These are phyloP conservation scores for Trametes polyzona DNA, from an alignment of 1,284 basidiomycete species.

Conservation along the genomic window DNA sequence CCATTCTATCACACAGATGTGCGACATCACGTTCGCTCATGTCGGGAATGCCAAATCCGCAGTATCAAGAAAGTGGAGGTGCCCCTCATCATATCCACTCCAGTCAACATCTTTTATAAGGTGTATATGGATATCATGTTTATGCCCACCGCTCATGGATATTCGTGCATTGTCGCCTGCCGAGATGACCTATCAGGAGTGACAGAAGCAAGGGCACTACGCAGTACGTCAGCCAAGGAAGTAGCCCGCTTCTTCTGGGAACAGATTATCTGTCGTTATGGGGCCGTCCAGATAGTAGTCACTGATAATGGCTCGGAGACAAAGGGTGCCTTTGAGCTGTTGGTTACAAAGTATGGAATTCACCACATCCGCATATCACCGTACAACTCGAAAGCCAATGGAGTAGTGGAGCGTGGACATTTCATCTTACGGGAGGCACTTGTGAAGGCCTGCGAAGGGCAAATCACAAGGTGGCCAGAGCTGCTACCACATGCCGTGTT, in stretches of 20 bases:
- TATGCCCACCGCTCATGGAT: constrained; percentile 6
- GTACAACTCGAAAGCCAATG: constrained; percentile 16
- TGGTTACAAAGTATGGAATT: constrained; percentile 3
- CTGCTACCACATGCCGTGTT: neutral
- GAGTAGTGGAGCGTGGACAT: constrained; percentile 4
- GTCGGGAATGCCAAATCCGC: constrained; percentile 14
- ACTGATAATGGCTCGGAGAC: constrained; percentile 3
- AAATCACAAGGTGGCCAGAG: neutral
- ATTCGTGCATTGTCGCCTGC: constrained; percentile 4
- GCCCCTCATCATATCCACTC: neutral
- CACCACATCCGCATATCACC: constrained; percentile 14
- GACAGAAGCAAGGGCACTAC: neutral
- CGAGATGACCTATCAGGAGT: constrained; percentile 2
- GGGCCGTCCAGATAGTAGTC: neutral
- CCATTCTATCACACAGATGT: neutral
- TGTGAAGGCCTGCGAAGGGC: constrained; percentile 12
- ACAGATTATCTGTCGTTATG: constrained; percentile 1
- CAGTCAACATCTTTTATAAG: constrained; percentile 1
- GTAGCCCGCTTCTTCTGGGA: constrained; percentile 1
- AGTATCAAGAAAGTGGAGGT: neutral
- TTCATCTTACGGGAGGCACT: constrained; percentile 13
- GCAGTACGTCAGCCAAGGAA: neutral
- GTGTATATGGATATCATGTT: constrained; percentile 21
- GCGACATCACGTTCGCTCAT: neutral
- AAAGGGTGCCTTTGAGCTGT: neutral